Evolutionary conservation across 768 basidiomycete species (phyloP).

Genomic region (Phallus indusiatus): DNA sequence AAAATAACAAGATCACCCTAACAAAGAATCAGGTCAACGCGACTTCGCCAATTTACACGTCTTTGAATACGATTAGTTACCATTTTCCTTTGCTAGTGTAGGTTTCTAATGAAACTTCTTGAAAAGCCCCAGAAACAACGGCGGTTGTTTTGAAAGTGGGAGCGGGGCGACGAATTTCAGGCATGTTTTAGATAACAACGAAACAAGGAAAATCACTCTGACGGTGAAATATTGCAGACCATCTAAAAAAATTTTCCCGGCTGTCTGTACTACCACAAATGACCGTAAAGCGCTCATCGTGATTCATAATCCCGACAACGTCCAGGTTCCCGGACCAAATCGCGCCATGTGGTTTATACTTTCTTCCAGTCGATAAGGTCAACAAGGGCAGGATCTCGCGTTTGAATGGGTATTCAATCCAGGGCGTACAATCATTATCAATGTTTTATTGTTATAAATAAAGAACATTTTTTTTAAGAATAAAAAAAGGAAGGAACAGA

Average conservation of each 20-base stretch:
- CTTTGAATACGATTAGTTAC: slow-evolving; percentile 28
- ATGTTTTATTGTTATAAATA: too few relatives aligned
- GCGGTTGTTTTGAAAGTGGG: slow-evolving; percentile 69
- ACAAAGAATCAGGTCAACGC: neutral
- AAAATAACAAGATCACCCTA: slow-evolving; percentile 92
- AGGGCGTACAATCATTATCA: too few relatives aligned
- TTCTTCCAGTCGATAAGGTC: too few relatives aligned
- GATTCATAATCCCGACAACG: neutral
- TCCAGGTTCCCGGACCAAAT: neutral
- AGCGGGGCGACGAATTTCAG: slow-evolving; percentile 73
- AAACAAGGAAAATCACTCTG: too few relatives aligned
- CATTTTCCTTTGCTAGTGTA: slow-evolving; percentile 68
- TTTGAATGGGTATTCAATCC: too few relatives aligned
- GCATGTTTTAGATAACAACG: slow-evolving; percentile 16
- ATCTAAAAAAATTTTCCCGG: neutral
- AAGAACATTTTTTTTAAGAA: too few relatives aligned
- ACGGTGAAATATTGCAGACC: neutral
- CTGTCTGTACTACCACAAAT: neutral
- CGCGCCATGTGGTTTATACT: too few relatives aligned
- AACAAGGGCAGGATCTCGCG: too few relatives aligned
- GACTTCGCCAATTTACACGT: slow-evolving; percentile 10
- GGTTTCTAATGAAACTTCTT: slow-evolving; percentile 63
- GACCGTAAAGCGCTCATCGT: neutral
- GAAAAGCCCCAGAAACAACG: slow-evolving; percentile 69
- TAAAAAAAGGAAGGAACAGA: too few relatives aligned